A percentile compares a stretch with the other conserved stretches of the same genome.
Conservation (phyloP, 305 asterid genomes). For the Fraxinus velutina region DNA sequence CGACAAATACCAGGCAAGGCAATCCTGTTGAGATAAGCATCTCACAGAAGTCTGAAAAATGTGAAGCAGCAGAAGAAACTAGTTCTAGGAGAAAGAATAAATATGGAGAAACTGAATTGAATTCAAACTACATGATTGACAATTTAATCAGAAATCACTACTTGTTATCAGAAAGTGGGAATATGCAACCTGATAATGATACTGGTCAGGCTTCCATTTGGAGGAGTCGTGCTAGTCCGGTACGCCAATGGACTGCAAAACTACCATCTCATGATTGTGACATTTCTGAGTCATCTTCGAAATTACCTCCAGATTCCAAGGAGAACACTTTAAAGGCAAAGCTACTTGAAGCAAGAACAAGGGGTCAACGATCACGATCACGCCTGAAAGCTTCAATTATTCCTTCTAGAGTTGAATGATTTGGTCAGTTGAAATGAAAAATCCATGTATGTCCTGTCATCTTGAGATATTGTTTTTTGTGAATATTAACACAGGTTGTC, state of each 20-base stretch:
- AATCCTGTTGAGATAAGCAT: conserved; percentile 39
- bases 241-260: conserved; percentile 63
- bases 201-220: conserved; percentile 44
- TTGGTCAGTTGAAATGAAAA: not conserved
- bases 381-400: conserved; percentile 59
- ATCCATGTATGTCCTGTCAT: not conserved
- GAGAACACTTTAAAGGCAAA: conserved; percentile 65
- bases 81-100: conserved; percentile 40
- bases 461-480: conserved; percentile 19
- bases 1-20: conserved; percentile 21
- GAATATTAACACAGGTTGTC: conserved; percentile 11
- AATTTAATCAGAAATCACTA: conserved; percentile 65
- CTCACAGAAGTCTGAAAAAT: conserved; percentile 39
- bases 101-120: conserved; percentile 36
- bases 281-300: conserved; percentile 50
- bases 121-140: conserved; percentile 56
- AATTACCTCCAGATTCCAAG: conserved; percentile 54
- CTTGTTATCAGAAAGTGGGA: conserved; percentile 55
- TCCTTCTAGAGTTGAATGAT: conserved; percentile 37
- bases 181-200: conserved; percentile 43
- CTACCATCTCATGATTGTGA: conserved; percentile 52
- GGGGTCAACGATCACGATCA: conserved; percentile 65
- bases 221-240: conserved; percentile 76
- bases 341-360: conserved; percentile 72
- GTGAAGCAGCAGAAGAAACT: conserved; percentile 41